A percentile compares a stretch with the other conserved stretches of the same genome.
Conservation (phyloP, 2,329 filamentous ascomycete species). For the Calonectria hongkongensis region DNA sequence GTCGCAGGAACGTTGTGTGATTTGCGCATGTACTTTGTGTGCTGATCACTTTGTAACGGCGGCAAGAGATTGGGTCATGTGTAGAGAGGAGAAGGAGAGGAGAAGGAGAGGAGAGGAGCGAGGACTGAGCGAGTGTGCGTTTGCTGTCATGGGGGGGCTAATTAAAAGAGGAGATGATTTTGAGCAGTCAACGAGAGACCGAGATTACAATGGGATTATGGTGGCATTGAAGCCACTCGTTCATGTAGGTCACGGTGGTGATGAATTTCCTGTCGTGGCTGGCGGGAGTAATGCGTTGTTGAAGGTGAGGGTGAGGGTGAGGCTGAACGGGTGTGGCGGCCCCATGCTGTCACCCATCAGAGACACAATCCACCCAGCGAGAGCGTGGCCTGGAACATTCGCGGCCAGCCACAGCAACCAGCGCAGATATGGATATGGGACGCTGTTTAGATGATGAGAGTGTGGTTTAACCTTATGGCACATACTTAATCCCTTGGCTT, state of each 20-base stretch:
- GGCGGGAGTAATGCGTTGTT: constrained; percentile 5
- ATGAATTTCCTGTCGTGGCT: constrained; percentile 3
- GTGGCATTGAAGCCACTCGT: neutral
- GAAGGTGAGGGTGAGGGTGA: neutral
- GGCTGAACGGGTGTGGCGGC: neutral
- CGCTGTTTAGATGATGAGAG: no score
- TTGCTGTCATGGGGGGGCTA: neutral
- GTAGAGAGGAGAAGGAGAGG: neutral
- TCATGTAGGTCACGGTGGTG: no score
- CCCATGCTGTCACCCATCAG: no score
- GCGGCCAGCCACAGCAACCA: neutral
- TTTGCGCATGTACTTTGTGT: neutral
- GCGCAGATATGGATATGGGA: no score
- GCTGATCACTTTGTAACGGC: neutral
- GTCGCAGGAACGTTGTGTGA: neutral
- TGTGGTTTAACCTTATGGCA: constrained; percentile 5
- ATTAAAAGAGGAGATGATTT: neutral
- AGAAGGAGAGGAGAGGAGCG: no score
- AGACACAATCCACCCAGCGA: neutral
- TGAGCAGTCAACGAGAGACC: neutral
- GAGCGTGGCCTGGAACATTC: neutral
- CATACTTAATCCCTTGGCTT: neutral
- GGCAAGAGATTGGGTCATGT: constrained; percentile 4
- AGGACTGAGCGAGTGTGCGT: neutral
- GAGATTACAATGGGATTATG: constrained; percentile 2